Percentiles rank a stretch among this genome's conserved stretches.
These are phyloP conservation scores for Mycena leptocephala DNA, from an alignment of 768 basidiomycete genomes.

Conservation along the genomic window DNA sequence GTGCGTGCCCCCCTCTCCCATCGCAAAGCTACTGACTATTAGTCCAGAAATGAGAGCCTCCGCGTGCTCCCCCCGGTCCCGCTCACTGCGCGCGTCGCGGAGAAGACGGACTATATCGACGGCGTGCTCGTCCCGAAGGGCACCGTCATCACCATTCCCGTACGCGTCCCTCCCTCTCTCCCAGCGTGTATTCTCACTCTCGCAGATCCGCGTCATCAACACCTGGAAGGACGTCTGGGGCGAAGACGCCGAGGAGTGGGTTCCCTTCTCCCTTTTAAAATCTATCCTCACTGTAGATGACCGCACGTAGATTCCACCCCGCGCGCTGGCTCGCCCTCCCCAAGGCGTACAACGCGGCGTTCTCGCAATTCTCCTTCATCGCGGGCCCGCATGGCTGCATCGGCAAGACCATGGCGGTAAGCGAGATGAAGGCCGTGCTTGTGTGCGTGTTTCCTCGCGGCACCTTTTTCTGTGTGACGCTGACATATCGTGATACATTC, in stretches of 20 bases:
- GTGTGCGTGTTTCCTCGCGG: conserved; percentile 44
- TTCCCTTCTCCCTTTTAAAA: neutral
- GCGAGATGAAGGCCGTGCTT: conserved; percentile 66
- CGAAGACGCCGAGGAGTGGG: conserved; percentile 65
- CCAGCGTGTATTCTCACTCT: neutral
- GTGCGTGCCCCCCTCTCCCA: conserved; percentile 43
- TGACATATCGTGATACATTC: neutral
- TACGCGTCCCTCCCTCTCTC: conserved; percentile 30
- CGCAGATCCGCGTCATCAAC: conserved; percentile 66
- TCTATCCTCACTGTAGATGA: neutral
- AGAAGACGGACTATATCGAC: conserved; percentile 57
- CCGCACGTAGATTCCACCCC: conserved; percentile 58
- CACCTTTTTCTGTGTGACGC: neutral
- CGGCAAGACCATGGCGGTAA: conserved; percentile 64
- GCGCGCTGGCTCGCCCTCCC: conserved; percentile 63
- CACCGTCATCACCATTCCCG: conserved; percentile 59
- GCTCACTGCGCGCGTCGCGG: conserved; percentile 55
- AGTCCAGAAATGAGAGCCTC: conserved; percentile 56
- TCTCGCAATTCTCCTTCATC: conserved; percentile 60
- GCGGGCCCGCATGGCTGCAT: conserved; percentile 65
- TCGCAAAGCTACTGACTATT: neutral
- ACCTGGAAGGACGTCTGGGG: conserved; percentile 68
- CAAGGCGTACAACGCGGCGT: conserved; percentile 50
- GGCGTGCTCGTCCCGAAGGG: conserved; percentile 62
- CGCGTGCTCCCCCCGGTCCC: conserved; percentile 60